A percentile compares a stretch with the other conserved stretches of the same genome.
Conservation (phyloP, 1,139 yeast genomes). For the Saccharomyces uvarum region DNA sequence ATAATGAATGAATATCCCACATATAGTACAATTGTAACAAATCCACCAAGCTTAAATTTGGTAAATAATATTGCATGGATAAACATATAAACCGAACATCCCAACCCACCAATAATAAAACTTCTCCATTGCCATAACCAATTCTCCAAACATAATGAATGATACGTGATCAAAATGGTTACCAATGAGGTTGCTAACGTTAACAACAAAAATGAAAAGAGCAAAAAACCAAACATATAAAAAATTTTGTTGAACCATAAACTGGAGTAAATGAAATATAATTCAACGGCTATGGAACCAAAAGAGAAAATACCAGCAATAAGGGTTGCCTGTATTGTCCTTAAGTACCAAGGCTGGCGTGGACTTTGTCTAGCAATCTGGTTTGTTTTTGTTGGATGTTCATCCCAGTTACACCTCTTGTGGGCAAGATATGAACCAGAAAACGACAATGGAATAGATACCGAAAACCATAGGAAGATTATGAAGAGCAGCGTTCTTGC, state of each 20-base stretch:
- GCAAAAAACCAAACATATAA: conserved; percentile 95
- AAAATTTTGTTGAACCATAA: conserved; percentile 91
- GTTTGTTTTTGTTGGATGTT: conserved; percentile 72
- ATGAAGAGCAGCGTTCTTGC: conserved; percentile 81
- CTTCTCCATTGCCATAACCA: conserved; percentile 98
- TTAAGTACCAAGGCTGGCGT: conserved; percentile 76
- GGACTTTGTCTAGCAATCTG: conserved; percentile 97
- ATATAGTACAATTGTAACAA: conserved; percentile 70
- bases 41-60: conserved; percentile 61
- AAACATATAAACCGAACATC: conserved; percentile 78
- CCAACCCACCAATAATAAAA: conserved; percentile 71
- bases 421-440: conserved; percentile 73
- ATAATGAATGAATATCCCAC: conserved; percentile 78
- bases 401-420: conserved; percentile 47
- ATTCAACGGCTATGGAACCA: conserved; percentile 89
- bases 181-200: conserved; percentile 74
- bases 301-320: conserved; percentile 91
- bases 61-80: conserved; percentile 73
- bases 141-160: conserved; percentile 81
- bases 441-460: conserved; percentile 78
- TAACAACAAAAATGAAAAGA: conserved; percentile 79
- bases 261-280: conserved; percentile 80
- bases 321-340: conserved; percentile 56
- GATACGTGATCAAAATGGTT: conserved; percentile 73
- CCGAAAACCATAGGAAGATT: conserved; percentile 71